Conservation (phyloP, 2,329 filamentous ascomycete genomes). For the Colletotrichum lindemuthianum region DNA sequence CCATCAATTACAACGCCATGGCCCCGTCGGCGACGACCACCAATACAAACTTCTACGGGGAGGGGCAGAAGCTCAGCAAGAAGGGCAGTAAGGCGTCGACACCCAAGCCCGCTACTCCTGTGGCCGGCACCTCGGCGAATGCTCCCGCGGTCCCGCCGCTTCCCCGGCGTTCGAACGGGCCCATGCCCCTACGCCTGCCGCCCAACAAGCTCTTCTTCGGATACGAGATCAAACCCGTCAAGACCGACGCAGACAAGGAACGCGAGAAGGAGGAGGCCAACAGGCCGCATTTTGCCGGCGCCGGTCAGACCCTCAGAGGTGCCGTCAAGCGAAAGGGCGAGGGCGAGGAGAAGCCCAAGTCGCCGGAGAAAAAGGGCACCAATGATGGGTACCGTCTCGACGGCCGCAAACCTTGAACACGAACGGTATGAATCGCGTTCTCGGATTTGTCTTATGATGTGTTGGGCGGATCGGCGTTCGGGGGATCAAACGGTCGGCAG, state of each 20-base stretch:
- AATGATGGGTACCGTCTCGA: constrained; percentile 57
- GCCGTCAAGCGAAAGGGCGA: constrained; percentile 77
- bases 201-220: constrained; percentile 97
- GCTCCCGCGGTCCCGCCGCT: constrained; percentile 40
- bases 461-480: too few relatives aligned
- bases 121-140: constrained; percentile 65
- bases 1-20: constrained; percentile 96
- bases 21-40: constrained; percentile 78
- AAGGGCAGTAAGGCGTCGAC: constrained; percentile 81
- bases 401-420: constrained; percentile 46
- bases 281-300: constrained; percentile 82
- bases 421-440: not conserved
- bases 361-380: constrained; percentile 57
- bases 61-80: constrained; percentile 87
- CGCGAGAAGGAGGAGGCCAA: constrained; percentile 71
- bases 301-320: constrained; percentile 81
- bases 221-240: constrained; percentile 90
- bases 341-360: constrained; percentile 57
- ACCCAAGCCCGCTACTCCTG: constrained; percentile 78
- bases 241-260: constrained; percentile 78
- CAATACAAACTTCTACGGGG: constrained; percentile 80
- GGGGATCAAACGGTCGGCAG: too few relatives aligned
- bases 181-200: constrained; percentile 84
- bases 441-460: too few relatives aligned
- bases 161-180: constrained; percentile 73